Evolutionary conservation across 192 early-diverging fungal species (phyloP), one percentile per base, ranked within the genome.

Genomic region (Podila clonocystis): DNA sequence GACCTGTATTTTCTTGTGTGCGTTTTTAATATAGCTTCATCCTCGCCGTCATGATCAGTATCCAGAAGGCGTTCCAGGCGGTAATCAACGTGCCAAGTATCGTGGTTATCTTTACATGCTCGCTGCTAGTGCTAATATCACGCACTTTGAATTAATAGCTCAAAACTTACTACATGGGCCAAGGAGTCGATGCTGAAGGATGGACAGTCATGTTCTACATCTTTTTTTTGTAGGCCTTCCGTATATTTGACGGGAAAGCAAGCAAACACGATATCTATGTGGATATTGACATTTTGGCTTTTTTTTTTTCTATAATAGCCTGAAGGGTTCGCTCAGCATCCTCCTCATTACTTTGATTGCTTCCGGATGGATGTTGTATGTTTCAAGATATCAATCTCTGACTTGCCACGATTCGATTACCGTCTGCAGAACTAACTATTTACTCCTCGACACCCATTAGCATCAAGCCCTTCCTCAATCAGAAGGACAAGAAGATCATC

Each of bases 291-390:
- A 45, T 2, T 41, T 41, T 15, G 41, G 1, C 24, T 60, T 38
- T 60, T n/a, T 5, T 24, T 55, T 29, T 19, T 60, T 38, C 33
- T 30, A 13, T 2, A 15, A 17, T 50, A 87, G 86, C 70, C 77
- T 89, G 48, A 86, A 85, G 57, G 88, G 88, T 9, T 78, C 84
- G 6, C 74, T 89, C 2, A 85, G 86, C 64, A 83, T 89, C 24
- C 75, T 89, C 6, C 86, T 89, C 50, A 86, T 89, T 48, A 84
- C 85, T 8, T 49, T 89, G 30, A 66, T 89, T 17, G 86, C 86
- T 1, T 89, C 88, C 5, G 88, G 88, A 11, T 89, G 86, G 86
- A 86, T 87, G 78, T 89, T 89, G 75, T 79, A 79, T 63, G 75
- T 72, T 7, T 31, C 19, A 61, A 5, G 26, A 20, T 15, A 24